phyloP scores from a whole-genome alignment of 768 basidiomycete genomes.

The Russula vinacea region DNA sequence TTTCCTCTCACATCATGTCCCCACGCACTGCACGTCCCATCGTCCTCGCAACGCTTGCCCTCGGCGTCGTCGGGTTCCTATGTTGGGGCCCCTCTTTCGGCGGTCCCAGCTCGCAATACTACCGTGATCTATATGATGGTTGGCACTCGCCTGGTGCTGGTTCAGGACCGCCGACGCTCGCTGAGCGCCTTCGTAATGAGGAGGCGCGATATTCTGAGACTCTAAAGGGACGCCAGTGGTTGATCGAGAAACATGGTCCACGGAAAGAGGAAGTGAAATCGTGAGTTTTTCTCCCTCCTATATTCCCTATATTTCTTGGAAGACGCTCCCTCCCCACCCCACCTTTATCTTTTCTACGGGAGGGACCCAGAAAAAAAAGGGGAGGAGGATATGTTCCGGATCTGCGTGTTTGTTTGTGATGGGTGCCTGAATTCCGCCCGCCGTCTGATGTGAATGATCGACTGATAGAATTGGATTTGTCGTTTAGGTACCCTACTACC shows the following conservation, averaged over 20 bases:
- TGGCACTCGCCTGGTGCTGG: neutral
- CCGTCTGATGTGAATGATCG: neutral
- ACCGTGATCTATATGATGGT: neutral
- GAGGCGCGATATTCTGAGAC: constrained; percentile 8
- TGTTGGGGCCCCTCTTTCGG: constrained; percentile 5
- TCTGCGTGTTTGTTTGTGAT: neutral
- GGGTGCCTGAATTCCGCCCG: neutral
- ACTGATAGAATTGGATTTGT: neutral
- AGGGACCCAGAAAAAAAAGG: neutral
- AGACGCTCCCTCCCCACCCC: neutral
- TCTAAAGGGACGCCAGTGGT: neutral
- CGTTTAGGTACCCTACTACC: constrained; percentile 6
- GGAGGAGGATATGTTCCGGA: neutral
- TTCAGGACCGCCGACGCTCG: neutral
- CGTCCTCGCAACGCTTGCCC: neutral
- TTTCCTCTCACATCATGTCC: neutral
- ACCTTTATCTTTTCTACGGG: too few relatives aligned
- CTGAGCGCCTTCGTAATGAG: neutral
- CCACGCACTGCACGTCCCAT: constrained; percentile 11
- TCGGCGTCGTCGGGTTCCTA: constrained; percentile 3
- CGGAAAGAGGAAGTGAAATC: constrained; percentile 4
- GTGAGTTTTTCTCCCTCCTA: constrained; percentile 3
- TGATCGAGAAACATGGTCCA: constrained; percentile 16
- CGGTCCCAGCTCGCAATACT: neutral
- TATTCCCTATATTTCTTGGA: neutral